Conservation (phyloP, 73 alveolate species). For the Halteria grandinella region DNA sequence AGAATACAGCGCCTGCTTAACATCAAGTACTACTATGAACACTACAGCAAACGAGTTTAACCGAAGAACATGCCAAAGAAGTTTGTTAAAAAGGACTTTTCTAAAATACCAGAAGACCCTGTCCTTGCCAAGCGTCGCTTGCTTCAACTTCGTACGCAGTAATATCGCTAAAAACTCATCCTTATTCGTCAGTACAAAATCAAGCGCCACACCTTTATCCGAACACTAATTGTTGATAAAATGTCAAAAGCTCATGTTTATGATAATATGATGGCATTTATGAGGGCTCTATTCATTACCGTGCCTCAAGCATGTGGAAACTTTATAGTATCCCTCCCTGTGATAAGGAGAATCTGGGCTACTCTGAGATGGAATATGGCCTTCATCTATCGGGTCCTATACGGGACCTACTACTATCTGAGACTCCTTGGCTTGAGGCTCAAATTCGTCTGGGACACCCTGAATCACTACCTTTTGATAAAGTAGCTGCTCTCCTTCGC, state of each 20-base stretch:
- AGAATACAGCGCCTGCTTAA: no score
- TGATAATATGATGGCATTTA: neutral
- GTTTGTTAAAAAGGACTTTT: no score
- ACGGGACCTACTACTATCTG: neutral
- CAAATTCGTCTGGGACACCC: conserved; percentile 33
- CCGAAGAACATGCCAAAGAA: no score
- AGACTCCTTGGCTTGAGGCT: conserved; percentile 16
- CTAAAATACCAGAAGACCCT: no score
- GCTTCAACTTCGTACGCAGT: no score
- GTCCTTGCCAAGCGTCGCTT: no score
- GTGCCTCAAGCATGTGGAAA: neutral
- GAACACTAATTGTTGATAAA: conserved; percentile 7
- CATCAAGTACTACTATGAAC: no score
- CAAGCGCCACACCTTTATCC: conserved; percentile 6
- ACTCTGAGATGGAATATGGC: neutral
- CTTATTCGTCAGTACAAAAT: conserved; percentile 23
- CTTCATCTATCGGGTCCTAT: neutral
- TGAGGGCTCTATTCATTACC: conserved; percentile 1
- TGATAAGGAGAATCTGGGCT: neutral
- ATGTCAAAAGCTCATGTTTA: neutral
- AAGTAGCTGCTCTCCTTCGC: neutral
- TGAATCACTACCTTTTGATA: conserved; percentile 25
- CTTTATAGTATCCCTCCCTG: neutral
- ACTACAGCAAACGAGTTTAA: no score
- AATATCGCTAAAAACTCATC: conserved; percentile 5